Evolutionary conservation across 129 eudicot species (phyloP).

Genomic region (Lonicera japonica): DNA sequence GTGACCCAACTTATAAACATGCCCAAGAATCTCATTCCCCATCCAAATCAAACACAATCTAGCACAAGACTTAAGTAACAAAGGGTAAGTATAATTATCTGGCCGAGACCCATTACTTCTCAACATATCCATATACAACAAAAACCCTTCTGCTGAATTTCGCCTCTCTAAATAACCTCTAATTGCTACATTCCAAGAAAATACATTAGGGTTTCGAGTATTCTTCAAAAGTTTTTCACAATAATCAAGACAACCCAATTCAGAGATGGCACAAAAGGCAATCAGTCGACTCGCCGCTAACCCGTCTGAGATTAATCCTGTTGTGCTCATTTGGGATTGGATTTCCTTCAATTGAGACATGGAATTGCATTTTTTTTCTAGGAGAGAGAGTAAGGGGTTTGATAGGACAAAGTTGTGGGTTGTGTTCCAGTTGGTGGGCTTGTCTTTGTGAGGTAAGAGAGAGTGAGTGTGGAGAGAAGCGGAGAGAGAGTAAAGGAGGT

Average conservation of each 20-base stretch:
- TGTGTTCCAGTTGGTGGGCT: conserved; percentile 58
- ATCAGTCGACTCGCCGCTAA: conserved; percentile 68
- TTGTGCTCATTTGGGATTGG: conserved; percentile 54
- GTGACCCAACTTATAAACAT: conserved; percentile 46
- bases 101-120: conserved; percentile 27
- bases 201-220: conserved; percentile 29
- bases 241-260: conserved; percentile 30
- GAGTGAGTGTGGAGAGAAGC: conserved; percentile 30
- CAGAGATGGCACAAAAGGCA: conserved; percentile 67
- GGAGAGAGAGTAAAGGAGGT: background rate
- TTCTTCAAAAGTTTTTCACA: conserved; percentile 26
- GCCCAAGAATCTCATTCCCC: conserved; percentile 51
- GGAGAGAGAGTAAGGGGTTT: conserved; percentile 43
- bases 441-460: conserved; percentile 32
- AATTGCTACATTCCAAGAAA: conserved; percentile 61
- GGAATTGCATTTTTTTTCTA: conserved; percentile 56
- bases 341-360: conserved; percentile 55
- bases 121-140: conserved; percentile 55
- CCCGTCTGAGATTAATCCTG: conserved; percentile 47
- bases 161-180: conserved; percentile 37
- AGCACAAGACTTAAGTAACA: conserved; percentile 58
- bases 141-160: conserved; percentile 31
- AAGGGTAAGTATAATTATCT: conserved; percentile 63
- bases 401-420: conserved; percentile 46
- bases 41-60: conserved; percentile 19